Percentiles rank a stretch among this genome's conserved stretches.
phyloP scores from a whole-genome alignment of 2,329 filamentous ascomycete species.

The Westerdykella aurantiaca region DNA sequence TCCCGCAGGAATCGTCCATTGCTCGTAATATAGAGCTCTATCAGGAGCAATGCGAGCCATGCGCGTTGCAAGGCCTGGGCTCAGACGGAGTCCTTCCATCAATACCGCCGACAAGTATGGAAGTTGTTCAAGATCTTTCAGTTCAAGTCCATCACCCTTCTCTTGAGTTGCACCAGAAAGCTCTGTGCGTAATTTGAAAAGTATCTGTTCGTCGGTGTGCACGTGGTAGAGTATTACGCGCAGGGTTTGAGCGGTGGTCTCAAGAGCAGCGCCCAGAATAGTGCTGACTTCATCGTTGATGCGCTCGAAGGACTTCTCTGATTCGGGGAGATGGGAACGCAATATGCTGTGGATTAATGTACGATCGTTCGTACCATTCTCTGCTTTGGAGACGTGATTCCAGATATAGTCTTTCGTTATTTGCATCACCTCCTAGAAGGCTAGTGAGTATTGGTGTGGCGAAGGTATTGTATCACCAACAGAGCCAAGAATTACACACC shows the following conservation, averaged over 20 bases:
- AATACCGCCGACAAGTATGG: conserved; percentile 27
- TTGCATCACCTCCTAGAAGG: too few species aligned
- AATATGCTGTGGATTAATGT: too few species aligned
- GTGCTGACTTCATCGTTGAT: not conserved
- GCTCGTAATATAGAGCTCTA: conserved; percentile 1
- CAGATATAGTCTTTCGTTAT: too few species aligned
- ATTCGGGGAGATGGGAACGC: too few species aligned
- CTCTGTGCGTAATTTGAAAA: conserved; percentile 26
- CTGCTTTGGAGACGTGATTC: too few species aligned
- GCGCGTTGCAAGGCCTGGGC: conserved; percentile 23
- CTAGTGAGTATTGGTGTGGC: too few species aligned
- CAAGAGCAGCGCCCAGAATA: conserved; percentile 30
- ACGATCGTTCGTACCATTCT: too few species aligned
- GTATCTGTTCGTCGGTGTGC: conserved; percentile 5
- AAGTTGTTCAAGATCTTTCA: conserved; percentile 8
- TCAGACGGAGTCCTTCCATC: conserved; percentile 26
- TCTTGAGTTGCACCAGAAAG: conserved; percentile 15
- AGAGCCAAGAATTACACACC: not conserved
- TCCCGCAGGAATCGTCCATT: not conserved
- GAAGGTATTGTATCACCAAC: too few species aligned
- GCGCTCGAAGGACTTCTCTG: not conserved
- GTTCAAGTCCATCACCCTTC: not conserved
- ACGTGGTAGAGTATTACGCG: conserved; percentile 15
- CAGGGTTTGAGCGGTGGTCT: conserved; percentile 38
- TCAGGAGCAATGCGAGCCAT: conserved; percentile 14